Base-by-base conservation (phyloP, 169 alveolate species). In the Eimeria nieschulzi region DNA sequence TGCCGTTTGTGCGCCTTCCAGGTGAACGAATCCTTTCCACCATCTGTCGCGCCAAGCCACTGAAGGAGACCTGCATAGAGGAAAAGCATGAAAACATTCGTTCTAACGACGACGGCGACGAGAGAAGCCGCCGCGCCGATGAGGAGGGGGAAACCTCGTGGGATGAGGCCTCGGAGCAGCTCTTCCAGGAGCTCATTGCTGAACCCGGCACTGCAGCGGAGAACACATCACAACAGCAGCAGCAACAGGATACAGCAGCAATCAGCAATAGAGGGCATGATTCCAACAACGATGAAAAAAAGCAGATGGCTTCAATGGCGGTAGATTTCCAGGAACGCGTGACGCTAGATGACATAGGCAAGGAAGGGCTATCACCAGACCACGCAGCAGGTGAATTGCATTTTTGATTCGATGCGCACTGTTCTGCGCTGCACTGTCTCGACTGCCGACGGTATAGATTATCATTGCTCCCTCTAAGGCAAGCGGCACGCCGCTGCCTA, bases 341-440 rank as follows among this genome's bases (percentile, higher is more conserved):
- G 97, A 93, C 82, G 70, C 51, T 80, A 83, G 78, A 91, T 94
- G 72, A 93, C 94, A 86, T 66, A n/a, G 80, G 80, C 55, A 83
- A 83, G 56, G 71, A 83, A 9, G 91, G 91, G 70, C 66, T 83
- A 39, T 61, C 88, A 13, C 64, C 88, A n/a, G 88, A 82, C 17
- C 88, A 82, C 13, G 88, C 88, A 63, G 88, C 88, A 59, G 88
- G 88, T 82, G 63, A 82, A 75, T 33, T 33, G 46, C 46, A 33
- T 33, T 33, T 33, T 33, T 33, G 46, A 33, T 3, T 33, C 3
- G 3, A 33, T 33, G 46, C 46, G 46, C 46, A 33, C 46, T 33
- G 46, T n/a, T n/a, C n/a, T n/a, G n/a, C n/a, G n/a, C 46, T 3
- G 46, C 46, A 33, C 46, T 33, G 46, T 33, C 46, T 33, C 46